Conservation (phyloP, 352 stramenopile genomes). For the Globisporangium solare region DNA sequence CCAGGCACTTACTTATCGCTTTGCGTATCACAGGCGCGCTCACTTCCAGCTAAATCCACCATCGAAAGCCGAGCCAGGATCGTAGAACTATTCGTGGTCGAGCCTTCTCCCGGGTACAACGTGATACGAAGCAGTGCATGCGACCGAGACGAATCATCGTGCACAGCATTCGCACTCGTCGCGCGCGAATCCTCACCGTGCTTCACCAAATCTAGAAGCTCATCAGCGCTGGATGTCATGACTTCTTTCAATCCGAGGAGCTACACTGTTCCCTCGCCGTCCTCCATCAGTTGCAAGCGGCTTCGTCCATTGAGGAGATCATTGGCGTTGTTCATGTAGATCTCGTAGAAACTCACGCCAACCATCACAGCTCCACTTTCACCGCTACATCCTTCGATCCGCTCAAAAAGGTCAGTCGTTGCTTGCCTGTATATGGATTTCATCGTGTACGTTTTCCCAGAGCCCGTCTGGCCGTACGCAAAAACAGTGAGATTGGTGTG, state of each 20-base stretch:
- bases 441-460: constrained; percentile 95
- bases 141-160: constrained; percentile 78
- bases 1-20: constrained; percentile 43
- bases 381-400: constrained; percentile 17
- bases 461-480: constrained; percentile 94
- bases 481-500: constrained; percentile 14
- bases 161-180: constrained; percentile 89
- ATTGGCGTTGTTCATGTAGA: constrained; percentile 95
- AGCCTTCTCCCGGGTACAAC: constrained; percentile 16
- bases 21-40: constrained; percentile 92
- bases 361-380: constrained; percentile 46
- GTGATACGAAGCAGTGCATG: constrained; percentile 88
- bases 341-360: constrained; percentile 94
- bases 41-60: constrained; percentile 94
- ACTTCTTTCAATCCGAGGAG: constrained; percentile 90
- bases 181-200: constrained; percentile 67
- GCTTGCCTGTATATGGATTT: constrained; percentile 65
- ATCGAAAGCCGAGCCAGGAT: constrained; percentile 49
- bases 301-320: constrained; percentile 90
- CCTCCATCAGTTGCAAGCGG: constrained; percentile 90
- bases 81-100: not conserved
- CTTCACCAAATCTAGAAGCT: constrained; percentile 89
- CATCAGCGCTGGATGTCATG: constrained; percentile 63
- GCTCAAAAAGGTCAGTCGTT: constrained; percentile 52
- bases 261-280: constrained; percentile 90